Conservation (phyloP, 371 early-diverging fungal genomes). For the Mortierella sp. region DNA sequence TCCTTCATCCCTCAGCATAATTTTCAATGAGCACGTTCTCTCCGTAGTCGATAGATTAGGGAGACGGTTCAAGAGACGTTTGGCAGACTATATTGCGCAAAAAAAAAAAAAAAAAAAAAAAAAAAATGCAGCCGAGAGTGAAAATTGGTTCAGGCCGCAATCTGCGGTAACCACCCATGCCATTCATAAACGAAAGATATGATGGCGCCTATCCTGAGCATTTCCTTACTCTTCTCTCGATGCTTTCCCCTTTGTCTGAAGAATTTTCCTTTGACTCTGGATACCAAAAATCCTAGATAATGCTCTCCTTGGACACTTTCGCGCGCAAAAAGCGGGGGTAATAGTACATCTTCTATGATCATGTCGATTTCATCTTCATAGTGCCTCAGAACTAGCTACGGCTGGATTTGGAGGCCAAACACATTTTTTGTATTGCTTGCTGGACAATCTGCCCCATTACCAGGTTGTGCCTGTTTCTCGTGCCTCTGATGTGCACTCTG, state of each 20-base stretch:
- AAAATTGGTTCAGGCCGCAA: too few species aligned
- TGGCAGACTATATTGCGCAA: slow-evolving; percentile 22
- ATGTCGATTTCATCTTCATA: slow-evolving; percentile 4
- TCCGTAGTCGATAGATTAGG: slow-evolving; percentile 9
- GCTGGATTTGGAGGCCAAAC: slow-evolving; percentile 13
- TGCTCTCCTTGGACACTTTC: too few species aligned
- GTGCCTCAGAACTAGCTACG: slow-evolving; percentile 12
- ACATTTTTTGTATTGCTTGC: background rate
- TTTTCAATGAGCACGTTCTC: slow-evolving; percentile 10
- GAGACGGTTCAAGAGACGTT: slow-evolving; percentile 33
- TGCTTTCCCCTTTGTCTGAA: slow-evolving; percentile 1
- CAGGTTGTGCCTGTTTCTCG: slow-evolving; percentile 17
- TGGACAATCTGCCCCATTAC: background rate
- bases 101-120: too few species aligned
- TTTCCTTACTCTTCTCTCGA: slow-evolving; percentile 14
- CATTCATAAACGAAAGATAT: too few species aligned
- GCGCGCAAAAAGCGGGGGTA: too few species aligned
- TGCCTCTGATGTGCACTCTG: slow-evolving; percentile 10
- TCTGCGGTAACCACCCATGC: too few species aligned
- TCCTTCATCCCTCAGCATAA: slow-evolving; percentile 22
- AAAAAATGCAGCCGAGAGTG: too few species aligned
- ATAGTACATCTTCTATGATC: too few species aligned
- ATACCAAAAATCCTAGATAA: too few species aligned
- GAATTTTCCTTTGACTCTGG: slow-evolving; percentile 5
- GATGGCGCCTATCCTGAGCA: too few species aligned